Evolutionary conservation across 2,329 filamentous ascomycete genomes (phyloP), one percentile per base, ranked within the genome.

Genomic region (Macrophomina pseudophaseolina): DNA sequence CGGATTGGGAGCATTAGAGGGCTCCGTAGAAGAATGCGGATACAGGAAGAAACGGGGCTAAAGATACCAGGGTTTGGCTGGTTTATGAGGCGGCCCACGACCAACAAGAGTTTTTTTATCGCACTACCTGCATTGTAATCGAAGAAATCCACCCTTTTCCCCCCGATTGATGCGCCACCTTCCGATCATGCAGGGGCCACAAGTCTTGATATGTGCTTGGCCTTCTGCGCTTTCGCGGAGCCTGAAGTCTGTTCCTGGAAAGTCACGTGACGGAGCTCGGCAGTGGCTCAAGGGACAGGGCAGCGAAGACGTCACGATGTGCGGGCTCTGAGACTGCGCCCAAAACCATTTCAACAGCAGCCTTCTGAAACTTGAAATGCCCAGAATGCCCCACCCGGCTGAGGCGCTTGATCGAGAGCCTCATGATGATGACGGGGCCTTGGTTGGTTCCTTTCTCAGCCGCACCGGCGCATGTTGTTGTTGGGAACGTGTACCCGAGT

Each of bases 11-110:
- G 44, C 58, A 49, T 28, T 23, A 38, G 11, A 49, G 3, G 44
- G 18, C 42, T 44, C 42, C 30, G 30, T 23, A 12, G n/a, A 62
- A 12, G 32, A 14, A 28, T 16, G 35, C n/a, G 58, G 44, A 28
- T 16, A 9, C 28, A 62, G 58, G 56, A 62, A 23, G 23, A 42
- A 35, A 16, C 8, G 11, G 42, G 12, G n/a, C n/a, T 48, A 28
- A 23, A 62, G 58, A 62, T 62, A 62, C 58, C 58, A 62, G 44
- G 58, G 58, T 44, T 23, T 32, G 58, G 3, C 12, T 48, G 40
- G 40, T 8, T 46, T 38, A 60, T 35, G 54, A 58, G 28, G 56
- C 56, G 56, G 56, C 56, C 56, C 56, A 60, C 42, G 40, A 60
- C 56, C 58, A 28, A 48, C n/a, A 35, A 23, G n/a, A n/a, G 23